Evolutionary conservation across 768 basidiomycete genomes (phyloP).

Genomic region (Termitomyces sp.): DNA sequence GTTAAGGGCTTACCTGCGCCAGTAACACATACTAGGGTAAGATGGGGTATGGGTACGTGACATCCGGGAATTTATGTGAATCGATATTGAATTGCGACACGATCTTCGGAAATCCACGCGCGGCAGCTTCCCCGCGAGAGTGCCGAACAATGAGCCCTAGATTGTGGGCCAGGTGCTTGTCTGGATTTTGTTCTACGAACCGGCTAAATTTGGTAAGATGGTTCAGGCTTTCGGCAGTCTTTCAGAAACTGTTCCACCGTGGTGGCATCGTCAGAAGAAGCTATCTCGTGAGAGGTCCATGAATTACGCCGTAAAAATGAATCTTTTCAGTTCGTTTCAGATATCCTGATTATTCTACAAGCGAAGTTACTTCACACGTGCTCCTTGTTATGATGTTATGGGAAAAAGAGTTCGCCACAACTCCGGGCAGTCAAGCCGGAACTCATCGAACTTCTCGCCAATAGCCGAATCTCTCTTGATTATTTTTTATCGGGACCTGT

Average conservation of each 20-base stretch:
- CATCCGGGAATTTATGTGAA: conserved; percentile 20
- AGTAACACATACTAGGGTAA: conserved; percentile 46
- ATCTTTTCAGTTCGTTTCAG: conserved; percentile 1
- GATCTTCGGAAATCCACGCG: conserved; percentile 14
- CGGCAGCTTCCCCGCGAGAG: conserved; percentile 14
- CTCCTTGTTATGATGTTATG: background rate
- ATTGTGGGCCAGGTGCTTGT: conserved; percentile 9
- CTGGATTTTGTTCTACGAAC: conserved; percentile 8
- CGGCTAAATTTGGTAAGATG: conserved; percentile 13
- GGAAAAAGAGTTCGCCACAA: conserved; percentile 6
- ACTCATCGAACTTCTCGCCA: conserved; percentile 5
- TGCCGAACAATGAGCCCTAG: conserved; percentile 6
- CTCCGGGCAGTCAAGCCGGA: conserved; percentile 3
- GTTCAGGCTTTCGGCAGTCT: conserved; percentile 12
- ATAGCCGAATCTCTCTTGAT: conserved; percentile 4
- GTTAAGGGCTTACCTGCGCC: conserved; percentile 41
- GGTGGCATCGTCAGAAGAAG: conserved; percentile 10
- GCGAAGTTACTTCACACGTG: background rate
- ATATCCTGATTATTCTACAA: background rate
- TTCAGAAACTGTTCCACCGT: conserved; percentile 5
- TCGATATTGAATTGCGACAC: conserved; percentile 9
- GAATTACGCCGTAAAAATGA: background rate
- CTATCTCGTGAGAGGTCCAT: conserved; percentile 13
- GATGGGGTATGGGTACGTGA: conserved; percentile 9
- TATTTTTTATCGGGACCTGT: conserved; percentile 2